phyloP scores from a whole-genome alignment of 2,329 filamentous ascomycete genomes.

The Monilinia polystroma region DNA sequence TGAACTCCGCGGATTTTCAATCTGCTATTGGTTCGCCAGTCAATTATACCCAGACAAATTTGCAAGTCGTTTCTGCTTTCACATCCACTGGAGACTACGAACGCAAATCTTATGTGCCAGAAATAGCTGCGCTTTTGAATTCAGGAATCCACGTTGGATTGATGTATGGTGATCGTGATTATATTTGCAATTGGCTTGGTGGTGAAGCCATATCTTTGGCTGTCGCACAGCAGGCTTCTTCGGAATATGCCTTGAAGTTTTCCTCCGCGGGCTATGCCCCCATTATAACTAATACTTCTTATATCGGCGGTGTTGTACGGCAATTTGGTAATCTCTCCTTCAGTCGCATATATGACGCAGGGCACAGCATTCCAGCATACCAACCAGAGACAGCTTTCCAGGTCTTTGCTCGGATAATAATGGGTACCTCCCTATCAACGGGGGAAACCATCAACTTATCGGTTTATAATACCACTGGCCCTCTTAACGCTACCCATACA shows the following conservation, averaged over 20 bases:
- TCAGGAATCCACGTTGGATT: constrained; percentile 67
- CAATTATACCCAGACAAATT: constrained; percentile 56
- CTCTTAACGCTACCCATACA: constrained; percentile 55
- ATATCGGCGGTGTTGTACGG: constrained; percentile 69
- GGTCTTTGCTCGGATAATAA: constrained; percentile 59
- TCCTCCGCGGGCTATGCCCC: constrained; percentile 67
- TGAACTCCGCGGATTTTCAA: constrained; percentile 62
- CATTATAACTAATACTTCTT: constrained; percentile 65
- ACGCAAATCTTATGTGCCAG: constrained; percentile 58
- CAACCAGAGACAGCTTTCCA: constrained; percentile 55
- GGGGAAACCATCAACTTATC: constrained; percentile 53
- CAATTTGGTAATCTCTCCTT: constrained; percentile 76
- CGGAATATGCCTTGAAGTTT: constrained; percentile 56
- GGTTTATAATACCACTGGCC: constrained; percentile 57
- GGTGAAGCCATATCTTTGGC: constrained; percentile 69
- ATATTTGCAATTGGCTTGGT: constrained; percentile 69
- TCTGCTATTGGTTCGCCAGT: constrained; percentile 60
- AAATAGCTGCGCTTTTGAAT: constrained; percentile 60
- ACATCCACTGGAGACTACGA: constrained; percentile 58
- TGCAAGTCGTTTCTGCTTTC: constrained; percentile 50
- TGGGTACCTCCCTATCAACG: constrained; percentile 49
- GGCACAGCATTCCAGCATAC: constrained; percentile 60
- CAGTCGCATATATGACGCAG: constrained; percentile 64
- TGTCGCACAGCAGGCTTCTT: constrained; percentile 51
- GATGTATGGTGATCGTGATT: constrained; percentile 66